phyloP scores from a whole-genome alignment of 352 stramenopile genomes.

The Phytophthora ohioensis region DNA sequence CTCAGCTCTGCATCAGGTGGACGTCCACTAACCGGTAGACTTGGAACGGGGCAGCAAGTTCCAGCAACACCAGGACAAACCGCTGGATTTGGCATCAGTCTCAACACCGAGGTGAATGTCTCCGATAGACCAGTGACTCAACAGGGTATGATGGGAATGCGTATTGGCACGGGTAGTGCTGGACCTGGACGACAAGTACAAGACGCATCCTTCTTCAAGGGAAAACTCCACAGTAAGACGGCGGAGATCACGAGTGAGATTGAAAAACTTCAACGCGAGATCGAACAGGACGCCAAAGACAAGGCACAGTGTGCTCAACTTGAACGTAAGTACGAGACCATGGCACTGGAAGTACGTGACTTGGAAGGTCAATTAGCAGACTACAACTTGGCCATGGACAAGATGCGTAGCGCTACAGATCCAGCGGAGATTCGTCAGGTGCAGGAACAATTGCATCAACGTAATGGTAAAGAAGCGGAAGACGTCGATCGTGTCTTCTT shows the following conservation, averaged over 20 bases:
- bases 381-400: slow-evolving; percentile 95
- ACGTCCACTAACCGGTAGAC: slow-evolving; percentile 59
- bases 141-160: slow-evolving; percentile 94
- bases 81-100: slow-evolving; percentile 74
- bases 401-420: slow-evolving; percentile 79
- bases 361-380: slow-evolving; percentile 93
- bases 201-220: slow-evolving; percentile 92
- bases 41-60: slow-evolving; percentile 59
- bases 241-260: slow-evolving; percentile 88
- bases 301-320: slow-evolving; percentile 92
- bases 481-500: slow-evolving; percentile 93
- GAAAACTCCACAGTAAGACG: slow-evolving; percentile 91
- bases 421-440: slow-evolving; percentile 75
- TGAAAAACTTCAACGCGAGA: slow-evolving; percentile 80
- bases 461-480: slow-evolving; percentile 86
- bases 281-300: slow-evolving; percentile 87
- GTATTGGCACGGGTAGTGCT: slow-evolving; percentile 61
- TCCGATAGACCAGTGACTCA: slow-evolving; percentile 93
- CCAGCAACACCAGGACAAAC: slow-evolving; percentile 75
- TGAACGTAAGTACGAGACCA: slow-evolving; percentile 79
- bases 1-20: slow-evolving; percentile 59
- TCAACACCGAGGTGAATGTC: slow-evolving; percentile 93
- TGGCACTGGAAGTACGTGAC: slow-evolving; percentile 75
- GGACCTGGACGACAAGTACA: slow-evolving; percentile 86
- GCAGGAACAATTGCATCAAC: slow-evolving; percentile 69